These are phyloP conservation scores for Candida namnaoensis DNA, from an alignment of 805 yeast species.

Conservation along the genomic window DNA sequence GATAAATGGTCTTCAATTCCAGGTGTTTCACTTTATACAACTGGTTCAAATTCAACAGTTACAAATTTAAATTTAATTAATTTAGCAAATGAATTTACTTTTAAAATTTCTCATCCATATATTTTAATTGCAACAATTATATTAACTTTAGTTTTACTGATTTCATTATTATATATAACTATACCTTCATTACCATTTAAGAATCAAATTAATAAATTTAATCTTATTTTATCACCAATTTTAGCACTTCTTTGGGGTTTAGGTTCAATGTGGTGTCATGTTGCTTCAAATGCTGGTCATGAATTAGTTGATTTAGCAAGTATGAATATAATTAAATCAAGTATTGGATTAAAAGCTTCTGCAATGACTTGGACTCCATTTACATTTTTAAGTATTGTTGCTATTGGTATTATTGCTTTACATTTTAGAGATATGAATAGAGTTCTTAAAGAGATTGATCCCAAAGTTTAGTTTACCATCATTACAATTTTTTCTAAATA, in stretches of 20 bases:
- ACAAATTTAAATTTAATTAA: slow-evolving; percentile 34
- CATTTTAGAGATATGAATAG: slow-evolving; percentile 24
- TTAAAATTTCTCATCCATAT: slow-evolving; percentile 43
- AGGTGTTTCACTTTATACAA: slow-evolving; percentile 25
- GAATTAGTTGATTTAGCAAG: slow-evolving; percentile 40
- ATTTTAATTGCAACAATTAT: slow-evolving; percentile 40
- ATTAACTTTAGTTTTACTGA: slow-evolving; percentile 30
- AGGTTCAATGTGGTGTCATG: slow-evolving; percentile 57
- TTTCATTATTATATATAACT: slow-evolving; percentile 31
- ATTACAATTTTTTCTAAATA: too few relatives aligned
- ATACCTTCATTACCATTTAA: slow-evolving; percentile 43
- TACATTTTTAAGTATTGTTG: slow-evolving; percentile 32
- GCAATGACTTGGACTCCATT: slow-evolving; percentile 58
- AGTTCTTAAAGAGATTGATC: slow-evolving; percentile 14
- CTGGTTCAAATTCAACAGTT: slow-evolving; percentile 21
- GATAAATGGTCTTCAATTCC: slow-evolving; percentile 16
- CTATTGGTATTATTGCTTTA: slow-evolving; percentile 26
- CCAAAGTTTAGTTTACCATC: slow-evolving; percentile 6
- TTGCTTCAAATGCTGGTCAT: slow-evolving; percentile 38
- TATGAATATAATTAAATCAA: slow-evolving; percentile 35
- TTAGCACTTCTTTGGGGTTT: slow-evolving; percentile 49
- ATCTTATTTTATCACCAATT: slow-evolving; percentile 23
- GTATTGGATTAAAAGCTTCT: slow-evolving; percentile 41
- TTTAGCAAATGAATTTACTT: slow-evolving; percentile 35
- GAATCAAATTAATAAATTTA: slow-evolving; percentile 15